These are phyloP conservation scores for Colletotrichum incanum DNA, from an alignment of 2,329 filamentous ascomycete genomes.

Conservation along the genomic window DNA sequence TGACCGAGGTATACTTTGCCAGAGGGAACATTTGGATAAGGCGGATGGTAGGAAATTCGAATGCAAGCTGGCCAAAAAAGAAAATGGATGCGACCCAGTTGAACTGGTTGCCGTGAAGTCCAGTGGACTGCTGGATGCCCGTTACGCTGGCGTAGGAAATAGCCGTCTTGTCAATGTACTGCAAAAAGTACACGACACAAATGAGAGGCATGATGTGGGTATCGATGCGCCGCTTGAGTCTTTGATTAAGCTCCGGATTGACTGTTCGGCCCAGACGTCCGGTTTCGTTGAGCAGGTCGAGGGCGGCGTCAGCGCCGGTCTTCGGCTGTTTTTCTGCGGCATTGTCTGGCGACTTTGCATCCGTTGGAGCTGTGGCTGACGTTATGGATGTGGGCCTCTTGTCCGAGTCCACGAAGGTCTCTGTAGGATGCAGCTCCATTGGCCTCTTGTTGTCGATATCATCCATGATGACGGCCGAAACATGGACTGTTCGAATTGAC, in stretches of 20 bases:
- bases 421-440: not conserved
- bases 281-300: constrained; percentile 33
- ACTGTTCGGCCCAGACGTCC: constrained; percentile 28
- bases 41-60: constrained; percentile 57
- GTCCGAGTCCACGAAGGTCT: not conserved
- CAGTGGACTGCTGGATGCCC: constrained; percentile 65
- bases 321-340: not conserved
- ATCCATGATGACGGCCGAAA: not conserved
- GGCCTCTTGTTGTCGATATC: constrained; percentile 3
- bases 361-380: constrained; percentile 3
- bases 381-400: not conserved
- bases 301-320: constrained; percentile 30
- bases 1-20: constrained; percentile 55
- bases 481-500: no score
- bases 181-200: constrained; percentile 71
- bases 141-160: constrained; percentile 71
- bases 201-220: constrained; percentile 69
- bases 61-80: constrained; percentile 55
- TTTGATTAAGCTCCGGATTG: constrained; percentile 47
- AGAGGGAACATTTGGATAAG: constrained; percentile 57
- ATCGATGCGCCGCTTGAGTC: constrained; percentile 71
- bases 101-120: constrained; percentile 59
- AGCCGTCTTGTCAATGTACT: constrained; percentile 75
- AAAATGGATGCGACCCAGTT: constrained; percentile 58
- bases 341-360: not conserved